Conservation (phyloP, 75 land plant genomes). For the Picea sitchensis region DNA sequence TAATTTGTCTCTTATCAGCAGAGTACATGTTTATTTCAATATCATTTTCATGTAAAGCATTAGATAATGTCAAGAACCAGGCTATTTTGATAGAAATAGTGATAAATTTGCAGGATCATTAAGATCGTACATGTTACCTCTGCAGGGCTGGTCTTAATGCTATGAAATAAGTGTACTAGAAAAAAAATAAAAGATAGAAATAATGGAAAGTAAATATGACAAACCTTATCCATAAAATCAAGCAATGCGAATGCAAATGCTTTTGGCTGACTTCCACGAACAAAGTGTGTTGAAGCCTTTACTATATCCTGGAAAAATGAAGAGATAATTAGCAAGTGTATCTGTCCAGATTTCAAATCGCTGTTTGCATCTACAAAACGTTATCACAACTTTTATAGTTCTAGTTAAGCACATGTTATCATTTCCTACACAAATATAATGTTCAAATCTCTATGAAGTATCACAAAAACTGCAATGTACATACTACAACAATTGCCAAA, state of each 20-base stretch:
- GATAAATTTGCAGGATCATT: background rate
- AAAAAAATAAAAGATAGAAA: background rate
- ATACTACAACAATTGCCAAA: background rate
- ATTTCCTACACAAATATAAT: background rate
- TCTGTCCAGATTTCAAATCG: background rate
- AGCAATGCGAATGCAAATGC: slow-evolving; percentile 61
- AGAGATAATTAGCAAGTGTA: background rate
- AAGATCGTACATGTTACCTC: background rate
- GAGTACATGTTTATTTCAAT: background rate
- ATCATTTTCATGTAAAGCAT: background rate
- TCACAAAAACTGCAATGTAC: background rate
- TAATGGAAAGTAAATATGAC: background rate
- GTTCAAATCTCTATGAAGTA: background rate
- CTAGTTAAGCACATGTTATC: background rate
- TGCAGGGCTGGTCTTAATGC: background rate
- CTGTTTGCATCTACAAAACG: background rate
- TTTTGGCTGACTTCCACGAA: slow-evolving; percentile 58
- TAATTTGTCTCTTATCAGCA: background rate
- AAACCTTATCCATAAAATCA: slow-evolving; percentile 74
- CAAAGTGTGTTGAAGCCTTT: slow-evolving; percentile 70
- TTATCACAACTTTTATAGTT: background rate
- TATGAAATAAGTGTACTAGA: no score
- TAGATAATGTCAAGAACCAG: background rate
- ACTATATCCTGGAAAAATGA: slow-evolving; percentile 59
- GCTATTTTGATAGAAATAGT: background rate